phyloP scores from a whole-genome alignment of 2,329 filamentous ascomycete genomes.

The Cordyceps tenuipes region DNA sequence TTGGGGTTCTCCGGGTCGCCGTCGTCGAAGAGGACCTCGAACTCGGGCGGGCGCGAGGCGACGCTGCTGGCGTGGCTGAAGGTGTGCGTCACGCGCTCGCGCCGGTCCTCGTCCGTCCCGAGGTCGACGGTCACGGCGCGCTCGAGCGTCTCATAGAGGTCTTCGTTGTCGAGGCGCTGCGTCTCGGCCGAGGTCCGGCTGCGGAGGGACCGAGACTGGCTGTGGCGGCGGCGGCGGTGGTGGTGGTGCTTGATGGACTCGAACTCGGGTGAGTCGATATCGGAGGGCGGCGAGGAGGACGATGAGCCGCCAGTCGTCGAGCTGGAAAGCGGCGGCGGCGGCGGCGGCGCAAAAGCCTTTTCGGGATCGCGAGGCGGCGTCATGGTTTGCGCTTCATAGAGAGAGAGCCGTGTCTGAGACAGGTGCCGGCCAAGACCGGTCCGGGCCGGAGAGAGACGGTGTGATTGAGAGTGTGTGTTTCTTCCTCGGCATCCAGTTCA shows the following conservation, averaged over 20 bases:
- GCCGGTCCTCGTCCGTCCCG: slow-evolving; percentile 31
- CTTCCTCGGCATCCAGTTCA: no score
- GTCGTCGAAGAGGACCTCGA: slow-evolving; percentile 64
- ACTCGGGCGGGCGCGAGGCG: slow-evolving; percentile 45
- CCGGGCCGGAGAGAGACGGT: no score
- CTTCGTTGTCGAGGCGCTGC: slow-evolving; percentile 15
- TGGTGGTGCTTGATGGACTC: neutral
- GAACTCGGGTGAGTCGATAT: neutral
- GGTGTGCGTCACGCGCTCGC: slow-evolving; percentile 32
- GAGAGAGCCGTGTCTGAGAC: neutral
- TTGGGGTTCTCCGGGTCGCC: slow-evolving; percentile 56
- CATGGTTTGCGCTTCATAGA: neutral
- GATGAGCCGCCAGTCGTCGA: neutral
- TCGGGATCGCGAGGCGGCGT: slow-evolving; percentile 2
- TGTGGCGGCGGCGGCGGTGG: neutral
- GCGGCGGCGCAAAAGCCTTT: neutral
- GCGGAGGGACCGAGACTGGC: neutral
- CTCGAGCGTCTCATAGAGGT: slow-evolving; percentile 24
- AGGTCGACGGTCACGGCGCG: slow-evolving; percentile 24
- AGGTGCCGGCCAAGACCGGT: neutral
- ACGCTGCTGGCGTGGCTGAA: slow-evolving; percentile 31
- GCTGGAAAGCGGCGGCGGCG: neutral
- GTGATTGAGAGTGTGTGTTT: no score
- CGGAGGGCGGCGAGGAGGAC: neutral
- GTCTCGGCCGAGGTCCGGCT: slow-evolving; percentile 10